Evolutionary conservation across 2,329 filamentous ascomycete species (phyloP), one percentile per base, ranked within the genome.

Genomic region (Metarhizium robertsii): DNA sequence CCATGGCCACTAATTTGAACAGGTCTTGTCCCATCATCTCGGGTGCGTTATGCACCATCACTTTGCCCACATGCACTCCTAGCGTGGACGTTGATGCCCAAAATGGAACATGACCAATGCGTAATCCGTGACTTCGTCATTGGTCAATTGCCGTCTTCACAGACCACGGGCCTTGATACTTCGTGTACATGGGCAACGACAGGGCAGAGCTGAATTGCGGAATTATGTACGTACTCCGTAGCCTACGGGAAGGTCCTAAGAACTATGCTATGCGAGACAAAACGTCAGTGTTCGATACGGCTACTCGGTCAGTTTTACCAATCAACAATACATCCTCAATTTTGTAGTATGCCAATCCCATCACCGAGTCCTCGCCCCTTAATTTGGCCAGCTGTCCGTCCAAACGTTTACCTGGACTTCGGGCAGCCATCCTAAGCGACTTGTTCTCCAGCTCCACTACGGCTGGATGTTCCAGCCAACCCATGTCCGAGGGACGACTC

Each of bases 401-500:
- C 46, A 56, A 16, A 49, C 54, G 30, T 49, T 56, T 16, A 53
- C 20, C 30, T 54, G 53, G 34, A 57, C 56, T 32, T 53, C 50
- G 16, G 53, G 50, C 48, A 55, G 38, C 52, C 53, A 54, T 50
- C 48, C 25, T 48, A 46, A 48, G 34, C 48, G 50, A 48, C 55
- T 52, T 42, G 8, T 47, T 32, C 58, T 55, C 62, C 63, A 65
- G 60, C 65, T 63, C 64, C 62, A 70, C 76, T 81, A 83, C 63
- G 79, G 77, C 70, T 76, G 73, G 61, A 76, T 76, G 65, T 85
- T 86, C 94, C 92, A 97, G 29, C 92, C 91, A 53, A 97, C 85
- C 91, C 92, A 99, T 67, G 81, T 86, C 64, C 90, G 81, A 43
- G 90, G 88, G 83, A 97, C 95, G 49, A 96, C 88, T 56, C 94